These are phyloP conservation scores for Boechera retrofracta DNA, from an alignment of 345 rosid species.

Conservation along the genomic window DNA sequence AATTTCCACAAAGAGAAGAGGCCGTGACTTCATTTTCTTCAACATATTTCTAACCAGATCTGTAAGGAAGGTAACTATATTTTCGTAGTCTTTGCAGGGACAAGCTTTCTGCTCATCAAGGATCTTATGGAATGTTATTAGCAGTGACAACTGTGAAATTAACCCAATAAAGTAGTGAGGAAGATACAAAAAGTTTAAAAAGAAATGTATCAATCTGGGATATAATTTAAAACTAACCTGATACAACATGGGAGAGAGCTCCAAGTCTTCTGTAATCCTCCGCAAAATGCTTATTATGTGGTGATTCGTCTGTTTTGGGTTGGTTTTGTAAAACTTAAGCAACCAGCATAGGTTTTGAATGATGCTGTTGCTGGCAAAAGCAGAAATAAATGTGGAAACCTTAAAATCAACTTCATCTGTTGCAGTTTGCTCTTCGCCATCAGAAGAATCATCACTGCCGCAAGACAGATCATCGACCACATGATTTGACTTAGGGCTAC, in stretches of 20 bases:
- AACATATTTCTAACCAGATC: constrained; percentile 73
- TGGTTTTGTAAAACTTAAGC: constrained; percentile 80
- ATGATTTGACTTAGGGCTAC: constrained; percentile 44
- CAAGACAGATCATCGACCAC: constrained; percentile 53
- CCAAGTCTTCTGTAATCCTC: constrained; percentile 82
- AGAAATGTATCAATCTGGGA: not conserved
- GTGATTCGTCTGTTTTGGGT: constrained; percentile 66
- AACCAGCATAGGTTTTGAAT: constrained; percentile 93
- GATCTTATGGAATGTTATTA: constrained; percentile 71
- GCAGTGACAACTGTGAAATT: constrained; percentile 76
- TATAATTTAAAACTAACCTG: constrained; percentile 59
- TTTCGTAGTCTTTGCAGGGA: constrained; percentile 63
- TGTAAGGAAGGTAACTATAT: constrained; percentile 68
- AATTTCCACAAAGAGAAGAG: constrained; percentile 92
- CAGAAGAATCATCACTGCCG: constrained; percentile 69
- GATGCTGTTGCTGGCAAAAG: constrained; percentile 78
- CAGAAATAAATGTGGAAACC: constrained; percentile 72
- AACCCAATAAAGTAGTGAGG: constrained; percentile 25
- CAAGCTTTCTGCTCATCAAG: constrained; percentile 75
- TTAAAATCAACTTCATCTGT: constrained; percentile 90
- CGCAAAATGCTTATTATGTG: constrained; percentile 66
- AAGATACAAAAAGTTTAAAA: not conserved
- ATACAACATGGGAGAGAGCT: constrained; percentile 94
- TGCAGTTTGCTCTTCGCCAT: constrained; percentile 60
- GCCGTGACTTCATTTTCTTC: constrained; percentile 81